Evolutionary conservation across 768 basidiomycete genomes (phyloP).

Genomic region (Boletus eberwhitei): DNA sequence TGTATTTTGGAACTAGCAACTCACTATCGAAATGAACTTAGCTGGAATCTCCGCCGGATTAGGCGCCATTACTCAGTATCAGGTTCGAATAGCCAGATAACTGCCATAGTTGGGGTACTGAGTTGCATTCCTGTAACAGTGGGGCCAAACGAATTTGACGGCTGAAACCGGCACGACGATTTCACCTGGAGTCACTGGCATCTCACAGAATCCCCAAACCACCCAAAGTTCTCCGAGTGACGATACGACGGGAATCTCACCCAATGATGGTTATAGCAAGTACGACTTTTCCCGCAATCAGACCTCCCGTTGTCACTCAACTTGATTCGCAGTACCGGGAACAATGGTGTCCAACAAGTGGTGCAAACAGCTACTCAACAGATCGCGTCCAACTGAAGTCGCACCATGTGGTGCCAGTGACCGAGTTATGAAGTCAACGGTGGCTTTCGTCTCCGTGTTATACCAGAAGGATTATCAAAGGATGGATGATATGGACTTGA

Average conservation of each 20-base stretch:
- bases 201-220: slow-evolving; percentile 29
- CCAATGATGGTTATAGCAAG: slow-evolving; percentile 62
- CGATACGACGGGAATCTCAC: slow-evolving; percentile 47
- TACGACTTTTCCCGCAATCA: slow-evolving; percentile 13
- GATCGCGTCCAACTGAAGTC: slow-evolving; percentile 30
- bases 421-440: neutral
- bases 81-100: slow-evolving; percentile 18
- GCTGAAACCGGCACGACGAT: slow-evolving; percentile 46
- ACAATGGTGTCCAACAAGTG: slow-evolving; percentile 30
- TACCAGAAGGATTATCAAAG: neutral
- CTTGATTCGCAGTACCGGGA: slow-evolving; percentile 24
- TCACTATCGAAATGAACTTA: slow-evolving; percentile 19
- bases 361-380: slow-evolving; percentile 33
- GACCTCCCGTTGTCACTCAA: neutral
- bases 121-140: slow-evolving; percentile 34
- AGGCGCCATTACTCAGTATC: slow-evolving; percentile 28
- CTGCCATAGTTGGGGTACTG: neutral
- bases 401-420: neutral
- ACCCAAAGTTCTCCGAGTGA: slow-evolving; percentile 31
- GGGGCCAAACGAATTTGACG: slow-evolving; percentile 54
- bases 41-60: slow-evolving; percentile 40
- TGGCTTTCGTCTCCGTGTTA: neutral
- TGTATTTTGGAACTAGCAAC: neutral
- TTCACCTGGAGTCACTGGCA: slow-evolving; percentile 27
- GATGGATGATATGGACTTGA: neutral